Conservation (phyloP, 208 protist species). For the Acanthamoeba royreba region DNA sequence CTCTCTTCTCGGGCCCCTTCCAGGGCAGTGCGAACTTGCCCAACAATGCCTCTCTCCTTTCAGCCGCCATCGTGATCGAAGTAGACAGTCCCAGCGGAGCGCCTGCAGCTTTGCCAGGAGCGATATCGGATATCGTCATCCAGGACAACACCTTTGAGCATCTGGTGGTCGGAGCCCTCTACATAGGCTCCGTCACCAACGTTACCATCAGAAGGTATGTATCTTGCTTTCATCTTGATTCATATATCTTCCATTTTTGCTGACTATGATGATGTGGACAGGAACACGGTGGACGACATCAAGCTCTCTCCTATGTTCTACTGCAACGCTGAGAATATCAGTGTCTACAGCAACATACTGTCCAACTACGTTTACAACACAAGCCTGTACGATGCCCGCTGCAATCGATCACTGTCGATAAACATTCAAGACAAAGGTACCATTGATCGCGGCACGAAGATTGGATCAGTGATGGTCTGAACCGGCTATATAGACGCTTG, state of each 20-base stretch:
- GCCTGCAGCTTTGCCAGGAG: background rate
- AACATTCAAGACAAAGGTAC: background rate
- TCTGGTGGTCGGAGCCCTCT: background rate
- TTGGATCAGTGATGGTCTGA: too few species aligned
- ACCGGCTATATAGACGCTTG: too few species aligned
- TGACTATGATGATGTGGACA: too few species aligned
- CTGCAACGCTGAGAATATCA: background rate
- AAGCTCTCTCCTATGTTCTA: background rate
- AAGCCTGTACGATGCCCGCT: background rate
- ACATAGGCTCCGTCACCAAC: background rate
- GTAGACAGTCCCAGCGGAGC: background rate
- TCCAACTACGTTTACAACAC: background rate
- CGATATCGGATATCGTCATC: background rate
- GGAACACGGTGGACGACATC: background rate
- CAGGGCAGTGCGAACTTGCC: background rate
- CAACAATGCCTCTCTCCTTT: background rate
- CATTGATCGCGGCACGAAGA: too few species aligned
- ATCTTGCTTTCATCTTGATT: too few species aligned
- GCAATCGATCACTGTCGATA: background rate
- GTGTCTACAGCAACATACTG: background rate
- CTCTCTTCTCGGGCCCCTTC: background rate
- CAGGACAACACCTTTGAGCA: background rate
- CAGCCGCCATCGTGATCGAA: background rate
- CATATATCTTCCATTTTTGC: too few species aligned
- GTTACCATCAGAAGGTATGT: background rate